Base-by-base conservation (phyloP, 371 early-diverging fungal genomes). In the Dipsacomyces acuminosporus region DNA sequence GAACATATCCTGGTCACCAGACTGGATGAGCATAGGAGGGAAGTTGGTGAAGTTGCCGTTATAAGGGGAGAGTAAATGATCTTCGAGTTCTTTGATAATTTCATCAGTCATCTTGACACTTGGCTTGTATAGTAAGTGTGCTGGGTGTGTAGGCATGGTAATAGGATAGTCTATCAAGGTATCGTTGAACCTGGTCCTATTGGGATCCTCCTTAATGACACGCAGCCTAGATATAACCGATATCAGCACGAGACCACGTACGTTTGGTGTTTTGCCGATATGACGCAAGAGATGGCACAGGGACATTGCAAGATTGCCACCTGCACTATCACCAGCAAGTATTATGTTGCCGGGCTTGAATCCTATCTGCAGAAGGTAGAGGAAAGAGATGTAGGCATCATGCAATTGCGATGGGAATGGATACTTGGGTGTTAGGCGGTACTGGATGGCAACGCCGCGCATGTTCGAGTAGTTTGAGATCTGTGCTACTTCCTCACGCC, bases 11-110 rank as follows among this genome's bases (percentile, higher is more conserved):
- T 58, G 55, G 20, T 48, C 58, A 6, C 82, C 82, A 23, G 48
- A 42, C 59, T 81, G 81, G 22, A 82, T 73, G 22, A 81, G 55
- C 4, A 67, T 72, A 6, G 81, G 81, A 14, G 76, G 76, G 20
- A 80, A 45, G 0, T 51, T 70, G 1, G 65, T 26, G 19, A 78
- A 41, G 43, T 64, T 51, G 2, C 45, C 58, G 41, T 45, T 11
- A 11, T 5, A 23, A 2, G 54, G 63, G 9, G 53, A 24, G 2
- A 67, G 33, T 9, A 53, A 24, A 8, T 53, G 57, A 4, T 51
- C 33, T n/a, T 36, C 15, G 17, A 57, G 18, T 21, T 61, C 58
- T 9, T 51, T 6, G 8, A 19, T 40, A n/a, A 56, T 57, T 25
- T 51, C 34, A 1, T 30, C 34, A 1, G 40, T 56, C 41, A 21